phyloP scores from a whole-genome alignment of 768 basidiomycete species.

The Pleurotus djamor region DNA sequence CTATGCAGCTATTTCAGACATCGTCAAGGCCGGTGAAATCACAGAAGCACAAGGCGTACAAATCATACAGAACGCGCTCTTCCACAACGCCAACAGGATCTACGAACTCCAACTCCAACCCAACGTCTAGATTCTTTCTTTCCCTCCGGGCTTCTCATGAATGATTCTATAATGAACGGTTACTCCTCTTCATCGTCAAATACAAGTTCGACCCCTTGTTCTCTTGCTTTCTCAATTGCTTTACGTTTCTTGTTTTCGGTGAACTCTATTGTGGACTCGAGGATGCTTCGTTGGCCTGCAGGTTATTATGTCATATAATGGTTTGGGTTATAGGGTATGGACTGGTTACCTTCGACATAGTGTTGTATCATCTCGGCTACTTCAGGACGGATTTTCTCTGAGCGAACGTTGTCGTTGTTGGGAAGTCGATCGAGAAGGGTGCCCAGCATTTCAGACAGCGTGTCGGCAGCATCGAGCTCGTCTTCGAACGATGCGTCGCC shows the following conservation, averaged over 20 bases:
- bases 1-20: slow-evolving; percentile 56
- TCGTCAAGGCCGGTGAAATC: slow-evolving; percentile 46
- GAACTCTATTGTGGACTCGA: slow-evolving; percentile 51
- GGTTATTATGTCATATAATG: background rate
- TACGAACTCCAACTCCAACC: slow-evolving; percentile 52
- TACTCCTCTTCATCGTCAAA: slow-evolving; percentile 32
- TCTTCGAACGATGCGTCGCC: slow-evolving; percentile 46
- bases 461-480: slow-evolving; percentile 64
- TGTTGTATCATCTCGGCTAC: slow-evolving; percentile 64
- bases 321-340: background rate
- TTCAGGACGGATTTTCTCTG: slow-evolving; percentile 30
- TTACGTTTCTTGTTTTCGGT: slow-evolving; percentile 42
- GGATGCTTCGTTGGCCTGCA: slow-evolving; percentile 59
- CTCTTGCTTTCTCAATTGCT: slow-evolving; percentile 46
- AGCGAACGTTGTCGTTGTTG: background rate
- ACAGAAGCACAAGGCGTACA: slow-evolving; percentile 50
- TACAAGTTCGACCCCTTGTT: slow-evolving; percentile 52
- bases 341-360: slow-evolving; percentile 59
- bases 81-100: slow-evolving; percentile 63
- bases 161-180: background rate
- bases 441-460: slow-evolving; percentile 67
- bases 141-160: background rate
- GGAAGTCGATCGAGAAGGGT: slow-evolving; percentile 51
- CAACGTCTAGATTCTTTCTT: background rate
- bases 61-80: slow-evolving; percentile 56